Evolutionary conservation across 495 filamentous ascomycete species (phyloP), one percentile per base, ranked within the genome.

Genomic region (Penicillium macrosclerotiorum): DNA sequence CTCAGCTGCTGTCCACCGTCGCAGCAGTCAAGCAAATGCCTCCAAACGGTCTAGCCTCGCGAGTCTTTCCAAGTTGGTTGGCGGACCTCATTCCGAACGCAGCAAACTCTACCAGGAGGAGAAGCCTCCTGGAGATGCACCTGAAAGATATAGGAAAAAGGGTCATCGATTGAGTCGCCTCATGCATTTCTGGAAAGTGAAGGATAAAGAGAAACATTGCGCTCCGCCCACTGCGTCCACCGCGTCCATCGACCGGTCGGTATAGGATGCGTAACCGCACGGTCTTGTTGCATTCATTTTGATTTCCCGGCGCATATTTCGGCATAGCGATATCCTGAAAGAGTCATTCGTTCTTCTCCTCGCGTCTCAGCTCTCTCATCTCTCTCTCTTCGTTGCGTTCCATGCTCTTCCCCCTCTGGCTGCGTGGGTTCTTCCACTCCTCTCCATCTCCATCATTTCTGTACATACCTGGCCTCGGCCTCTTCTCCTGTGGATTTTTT

Each of bases 1-100:
- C 37, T 84, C 84, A 3, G 80, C 82, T 8, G 71, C 79, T 22
- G 74, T 83, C 9, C 77, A 83, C 40, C 79, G 81, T 18, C 82
- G 85, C 17, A 67, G 54, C 42, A 72, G 64, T 52, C 72, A 62
- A 30, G 56, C 59, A 37, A 65, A 67, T 36, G 57, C 65, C 16
- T 62, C 70, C 33, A 89, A 94, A 58, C 80, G 90, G 33, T 85
- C 85, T 4, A 94, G 89, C 59, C 77, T 96, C 49, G 89, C 83
- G 6, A 95, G 90, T 60, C 71, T 96, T 27, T 91, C 88, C 30
- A 84, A 89, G 40, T 73, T 96, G 12, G 84, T 95, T 31, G 86
- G 82, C 55, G 85, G 82, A 30, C 83, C 85, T 7, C 82, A 90
- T 51, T 80, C 82, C 8, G 86, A 93, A 59, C 81, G 80, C 60